phyloP scores from a whole-genome alignment of 768 basidiomycete species.

The Mycena kentingensis region DNA sequence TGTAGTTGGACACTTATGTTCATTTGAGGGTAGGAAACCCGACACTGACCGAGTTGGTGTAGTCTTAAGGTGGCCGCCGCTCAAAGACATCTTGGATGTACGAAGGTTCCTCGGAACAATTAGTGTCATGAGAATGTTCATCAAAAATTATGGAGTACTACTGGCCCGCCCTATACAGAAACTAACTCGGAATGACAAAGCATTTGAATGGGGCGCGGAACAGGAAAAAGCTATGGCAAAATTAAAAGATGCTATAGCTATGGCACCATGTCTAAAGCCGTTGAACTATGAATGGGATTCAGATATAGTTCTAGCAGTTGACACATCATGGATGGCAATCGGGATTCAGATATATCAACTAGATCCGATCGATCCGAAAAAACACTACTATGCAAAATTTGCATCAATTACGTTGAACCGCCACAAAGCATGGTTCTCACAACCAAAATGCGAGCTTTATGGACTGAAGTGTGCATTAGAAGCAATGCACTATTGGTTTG shows the following conservation, averaged over 20 bases:
- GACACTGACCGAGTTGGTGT: constrained; percentile 24
- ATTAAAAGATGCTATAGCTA: constrained; percentile 14
- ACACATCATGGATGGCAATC: constrained; percentile 31
- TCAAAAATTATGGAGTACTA: constrained; percentile 29
- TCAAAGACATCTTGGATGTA: constrained; percentile 16
- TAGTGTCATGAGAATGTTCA: constrained; percentile 20
- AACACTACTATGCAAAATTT: constrained; percentile 15
- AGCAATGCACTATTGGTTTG: no score
- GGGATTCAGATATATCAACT: constrained; percentile 13
- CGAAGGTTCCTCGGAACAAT: constrained; percentile 33
- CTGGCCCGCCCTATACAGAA: no score
- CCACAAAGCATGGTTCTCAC: constrained; percentile 12
- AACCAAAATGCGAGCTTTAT: constrained; percentile 32
- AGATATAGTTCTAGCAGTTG: constrained; percentile 21
- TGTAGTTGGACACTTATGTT: constrained; percentile 39
- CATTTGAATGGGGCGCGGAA: constrained; percentile 26
- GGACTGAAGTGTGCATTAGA: constrained; percentile 17
- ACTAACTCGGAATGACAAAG: no score
- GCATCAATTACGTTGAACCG: no score
- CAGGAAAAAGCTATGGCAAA: constrained; percentile 20
- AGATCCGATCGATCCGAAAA: not conserved
- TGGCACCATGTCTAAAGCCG: no score
- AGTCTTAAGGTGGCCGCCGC: constrained; percentile 25
- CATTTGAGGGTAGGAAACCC: no score
- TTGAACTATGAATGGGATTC: no score